A percentile compares a stretch with the other conserved stretches of the same genome.
phyloP scores from a whole-genome alignment of 208 protist genomes.

The Trypanosoma brucei region DNA sequence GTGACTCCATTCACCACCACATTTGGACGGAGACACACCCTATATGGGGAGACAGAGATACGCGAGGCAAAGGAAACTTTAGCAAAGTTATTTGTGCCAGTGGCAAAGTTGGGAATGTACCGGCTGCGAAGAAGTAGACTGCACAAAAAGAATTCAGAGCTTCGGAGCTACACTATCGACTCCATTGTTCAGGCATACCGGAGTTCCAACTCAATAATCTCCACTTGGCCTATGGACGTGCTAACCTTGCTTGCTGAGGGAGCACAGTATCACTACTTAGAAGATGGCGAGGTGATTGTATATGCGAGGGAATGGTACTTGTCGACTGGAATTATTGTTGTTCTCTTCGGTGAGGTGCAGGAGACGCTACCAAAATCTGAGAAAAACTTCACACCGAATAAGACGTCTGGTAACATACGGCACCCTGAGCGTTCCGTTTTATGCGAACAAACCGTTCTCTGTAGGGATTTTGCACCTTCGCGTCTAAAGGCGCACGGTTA shows the following conservation, averaged over 20 bases:
- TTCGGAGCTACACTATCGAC: conserved; percentile 52
- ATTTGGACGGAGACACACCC: conserved; percentile 7
- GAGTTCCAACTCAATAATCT: conserved; percentile 45
- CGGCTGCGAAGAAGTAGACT: conserved; percentile 28
- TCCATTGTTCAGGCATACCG: conserved; percentile 62
- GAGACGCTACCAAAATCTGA: conserved; percentile 19
- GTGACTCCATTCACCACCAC: background rate
- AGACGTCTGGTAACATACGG: conserved; percentile 5
- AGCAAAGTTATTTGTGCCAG: conserved; percentile 43
- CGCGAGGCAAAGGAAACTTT: conserved; percentile 41
- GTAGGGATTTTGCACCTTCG: conserved; percentile 61
- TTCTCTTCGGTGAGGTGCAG: conserved; percentile 72
- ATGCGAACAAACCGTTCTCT: conserved; percentile 68
- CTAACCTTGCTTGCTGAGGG: conserved; percentile 45
- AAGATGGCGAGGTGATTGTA: conserved; percentile 58
- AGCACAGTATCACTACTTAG: conserved; percentile 47
- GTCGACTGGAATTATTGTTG: conserved; percentile 69
- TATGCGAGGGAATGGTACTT: conserved; percentile 76
- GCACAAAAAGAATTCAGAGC: conserved; percentile 38
- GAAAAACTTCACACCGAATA: background rate
- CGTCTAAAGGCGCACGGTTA: conserved; percentile 38
- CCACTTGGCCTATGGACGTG: conserved; percentile 58
- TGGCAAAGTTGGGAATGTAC: conserved; percentile 45
- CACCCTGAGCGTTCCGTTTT: conserved; percentile 54
- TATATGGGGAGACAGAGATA: conserved; percentile 41